Evolutionary conservation across 805 yeast genomes (phyloP).

Genomic region (Sugiyamaella mastotermitis): DNA sequence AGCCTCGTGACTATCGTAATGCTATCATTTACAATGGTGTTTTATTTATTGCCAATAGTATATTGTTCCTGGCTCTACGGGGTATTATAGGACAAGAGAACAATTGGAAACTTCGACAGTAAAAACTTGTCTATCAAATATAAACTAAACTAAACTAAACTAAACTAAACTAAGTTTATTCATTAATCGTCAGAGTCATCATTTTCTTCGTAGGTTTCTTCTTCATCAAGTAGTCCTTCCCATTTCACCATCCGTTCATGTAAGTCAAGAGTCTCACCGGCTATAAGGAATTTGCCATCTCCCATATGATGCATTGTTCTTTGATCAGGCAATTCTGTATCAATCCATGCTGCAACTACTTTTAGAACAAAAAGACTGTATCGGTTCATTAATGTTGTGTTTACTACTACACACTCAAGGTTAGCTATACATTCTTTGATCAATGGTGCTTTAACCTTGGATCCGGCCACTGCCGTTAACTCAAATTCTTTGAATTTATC

Average conservation of each 20-base stretch:
- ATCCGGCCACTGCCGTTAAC: constrained; percentile 3
- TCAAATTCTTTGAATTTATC: constrained; percentile 8
- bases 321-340: constrained; percentile 2
- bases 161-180: too few relatives aligned
- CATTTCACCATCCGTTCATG: constrained; percentile 12
- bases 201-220: constrained; percentile 3
- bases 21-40: constrained; percentile 19
- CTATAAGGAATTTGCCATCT: constrained; percentile 10
- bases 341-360: constrained; percentile 12
- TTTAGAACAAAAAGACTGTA: constrained; percentile 10
- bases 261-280: constrained; percentile 6
- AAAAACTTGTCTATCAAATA: too few relatives aligned
- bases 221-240: constrained; percentile 10
- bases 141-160: too few relatives aligned
- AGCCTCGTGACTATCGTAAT: constrained; percentile 1
- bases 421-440: constrained; percentile 10
- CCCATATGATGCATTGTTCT: constrained; percentile 12
- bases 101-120: constrained; percentile 4
- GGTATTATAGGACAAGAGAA: constrained; percentile 10
- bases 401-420: constrained; percentile 12
- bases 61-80: constrained; percentile 24
- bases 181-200: too few relatives aligned
- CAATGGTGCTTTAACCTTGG: constrained; percentile 9
- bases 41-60: constrained; percentile 10
- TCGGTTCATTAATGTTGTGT: constrained; percentile 5